Percentiles rank a stretch among this genome's conserved stretches.
Evolutionary conservation across 768 basidiomycete species (phyloP).

Genomic region (Agrocybe praecox): DNA sequence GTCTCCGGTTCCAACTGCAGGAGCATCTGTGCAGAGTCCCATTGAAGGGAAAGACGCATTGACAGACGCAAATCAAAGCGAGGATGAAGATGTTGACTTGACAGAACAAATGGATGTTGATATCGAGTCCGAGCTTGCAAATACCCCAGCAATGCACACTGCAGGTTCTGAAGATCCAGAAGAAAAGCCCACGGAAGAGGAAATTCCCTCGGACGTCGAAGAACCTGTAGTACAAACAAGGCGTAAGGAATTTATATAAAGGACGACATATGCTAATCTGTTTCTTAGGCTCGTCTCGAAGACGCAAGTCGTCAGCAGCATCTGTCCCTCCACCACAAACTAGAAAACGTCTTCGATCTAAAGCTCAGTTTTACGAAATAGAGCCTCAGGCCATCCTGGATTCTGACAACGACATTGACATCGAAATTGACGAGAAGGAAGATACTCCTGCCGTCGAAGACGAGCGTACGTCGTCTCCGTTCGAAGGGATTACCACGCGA

Average conservation of each 20-base stretch:
- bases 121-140: constrained; percentile 13
- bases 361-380: constrained; percentile 27
- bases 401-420: constrained; percentile 28
- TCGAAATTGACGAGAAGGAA: constrained; percentile 26
- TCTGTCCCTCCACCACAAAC: constrained; percentile 29
- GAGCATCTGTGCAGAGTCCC: too few species aligned
- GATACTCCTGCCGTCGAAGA: constrained; percentile 32
- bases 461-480: constrained; percentile 32
- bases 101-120: constrained; percentile 10
- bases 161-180: constrained; percentile 6
- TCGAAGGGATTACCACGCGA: constrained; percentile 23
- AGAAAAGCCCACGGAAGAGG: constrained; percentile 7
- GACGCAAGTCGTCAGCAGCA: constrained; percentile 37
- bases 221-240: constrained; percentile 26
- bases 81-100: constrained; percentile 13
- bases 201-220: constrained; percentile 17
- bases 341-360: constrained; percentile 30
- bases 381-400: constrained; percentile 22
- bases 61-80: constrained; percentile 7
- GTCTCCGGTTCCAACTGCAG: too few species aligned
- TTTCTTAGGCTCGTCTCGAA: constrained; percentile 39
- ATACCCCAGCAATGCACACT: constrained; percentile 9
- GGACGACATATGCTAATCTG: neutral
- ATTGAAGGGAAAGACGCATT: neutral
- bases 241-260: constrained; percentile 26